These are phyloP conservation scores for Trichoderma gracile DNA, from an alignment of 2,329 filamentous ascomycete species.

Conservation along the genomic window DNA sequence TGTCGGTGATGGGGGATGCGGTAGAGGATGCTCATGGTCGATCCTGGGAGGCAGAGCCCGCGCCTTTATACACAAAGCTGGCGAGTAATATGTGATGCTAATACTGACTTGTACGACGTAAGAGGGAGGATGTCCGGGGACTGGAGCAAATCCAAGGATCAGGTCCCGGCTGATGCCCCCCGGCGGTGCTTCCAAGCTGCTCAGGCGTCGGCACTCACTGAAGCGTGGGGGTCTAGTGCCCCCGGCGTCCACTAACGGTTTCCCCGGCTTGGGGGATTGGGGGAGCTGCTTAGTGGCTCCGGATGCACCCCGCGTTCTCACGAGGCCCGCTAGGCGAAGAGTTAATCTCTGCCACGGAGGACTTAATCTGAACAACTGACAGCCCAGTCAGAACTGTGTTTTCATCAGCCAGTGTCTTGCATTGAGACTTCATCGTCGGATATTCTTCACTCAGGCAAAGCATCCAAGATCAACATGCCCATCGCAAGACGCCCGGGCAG, in stretches of 20 bases:
- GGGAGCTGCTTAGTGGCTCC: neutral
- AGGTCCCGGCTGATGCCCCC: no score
- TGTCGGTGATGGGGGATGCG: neutral
- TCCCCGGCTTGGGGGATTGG: neutral
- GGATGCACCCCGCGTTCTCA: conserved; percentile 15
- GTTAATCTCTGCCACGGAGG: neutral
- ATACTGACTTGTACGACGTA: neutral
- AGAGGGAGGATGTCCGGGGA: neutral
- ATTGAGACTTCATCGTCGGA: no score
- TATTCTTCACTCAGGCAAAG: no score
- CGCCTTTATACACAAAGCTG: no score
- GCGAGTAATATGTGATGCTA: no score
- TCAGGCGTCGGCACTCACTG: neutral
- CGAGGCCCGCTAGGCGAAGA: neutral
- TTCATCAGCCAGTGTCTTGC: no score
- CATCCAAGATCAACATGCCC: no score
- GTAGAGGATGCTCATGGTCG: no score
- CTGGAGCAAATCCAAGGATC: no score
- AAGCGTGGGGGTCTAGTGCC: neutral
- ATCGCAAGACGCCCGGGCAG: no score
- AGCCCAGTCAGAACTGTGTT: no score
- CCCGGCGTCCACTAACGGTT: conserved; percentile 3
- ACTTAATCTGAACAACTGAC: neutral
- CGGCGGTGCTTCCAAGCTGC: neutral
- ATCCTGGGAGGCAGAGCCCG: no score